Conservation (phyloP, 2,329 filamentous ascomycete genomes). For the Podosphaera leucotricha region DNA sequence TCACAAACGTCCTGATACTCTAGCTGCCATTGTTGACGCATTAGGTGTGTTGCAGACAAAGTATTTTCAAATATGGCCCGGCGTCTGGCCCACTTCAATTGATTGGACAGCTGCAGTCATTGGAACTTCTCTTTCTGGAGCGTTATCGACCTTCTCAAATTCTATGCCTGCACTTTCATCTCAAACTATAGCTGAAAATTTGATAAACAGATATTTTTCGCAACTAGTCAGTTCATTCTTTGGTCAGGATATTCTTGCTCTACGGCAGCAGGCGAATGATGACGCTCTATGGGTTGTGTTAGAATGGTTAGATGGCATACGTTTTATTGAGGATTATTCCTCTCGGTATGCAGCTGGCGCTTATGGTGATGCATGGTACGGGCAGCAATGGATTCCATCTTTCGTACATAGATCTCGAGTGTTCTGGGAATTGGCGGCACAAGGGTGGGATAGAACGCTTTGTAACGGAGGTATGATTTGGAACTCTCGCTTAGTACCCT, state of each 20-base stretch:
- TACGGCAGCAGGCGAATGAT: slow-evolving; percentile 64
- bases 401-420: slow-evolving; percentile 66
- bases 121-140: slow-evolving; percentile 54
- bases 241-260: slow-evolving; percentile 53
- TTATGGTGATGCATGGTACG: slow-evolving; percentile 36
- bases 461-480: slow-evolving; percentile 81
- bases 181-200: slow-evolving; percentile 33
- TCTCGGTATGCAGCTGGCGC: slow-evolving; percentile 28
- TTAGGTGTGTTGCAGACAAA: slow-evolving; percentile 52
- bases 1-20: slow-evolving; percentile 3
- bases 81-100: slow-evolving; percentile 65
- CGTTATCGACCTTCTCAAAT: slow-evolving; percentile 45
- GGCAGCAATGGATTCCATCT: slow-evolving; percentile 45
- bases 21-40: slow-evolving; percentile 24
- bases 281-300: slow-evolving; percentile 93
- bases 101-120: slow-evolving; percentile 86
- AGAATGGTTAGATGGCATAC: slow-evolving; percentile 65
- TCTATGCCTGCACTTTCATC: slow-evolving; percentile 24
- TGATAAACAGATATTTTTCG: slow-evolving; percentile 63
- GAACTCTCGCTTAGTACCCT: slow-evolving; percentile 58
- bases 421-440: slow-evolving; percentile 61
- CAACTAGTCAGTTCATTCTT: slow-evolving; percentile 64
- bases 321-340: slow-evolving; percentile 51
- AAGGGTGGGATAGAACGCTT: slow-evolving; percentile 60
- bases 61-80: slow-evolving; percentile 57